phyloP scores from a whole-genome alignment of 108 stramenopile genomes.

The Cyclotella distinguenda region DNA sequence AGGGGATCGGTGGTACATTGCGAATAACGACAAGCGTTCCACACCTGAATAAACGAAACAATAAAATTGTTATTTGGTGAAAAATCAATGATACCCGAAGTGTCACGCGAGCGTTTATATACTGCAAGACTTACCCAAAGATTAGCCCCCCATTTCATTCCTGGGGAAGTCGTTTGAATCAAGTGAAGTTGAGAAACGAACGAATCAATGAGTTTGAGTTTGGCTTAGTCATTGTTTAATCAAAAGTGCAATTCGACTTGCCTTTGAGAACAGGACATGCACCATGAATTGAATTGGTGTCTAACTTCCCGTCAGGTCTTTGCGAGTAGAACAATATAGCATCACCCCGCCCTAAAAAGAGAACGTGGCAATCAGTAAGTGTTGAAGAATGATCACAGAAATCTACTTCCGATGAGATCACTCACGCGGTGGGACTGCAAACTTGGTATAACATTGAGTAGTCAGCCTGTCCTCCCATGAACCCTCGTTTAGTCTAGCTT shows the following conservation, averaged over 20 bases:
- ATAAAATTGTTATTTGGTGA: no score
- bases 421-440: conserved; percentile 41
- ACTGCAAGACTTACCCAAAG: no score
- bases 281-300: conserved; percentile 50
- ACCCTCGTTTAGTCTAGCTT: conserved; percentile 32
- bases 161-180: conserved; percentile 15
- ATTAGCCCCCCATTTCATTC: conserved; percentile 76
- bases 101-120: no score
- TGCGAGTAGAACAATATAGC: conserved; percentile 60
- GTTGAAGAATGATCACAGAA: neutral
- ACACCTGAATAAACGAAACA: no score
- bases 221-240: no score
- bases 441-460: conserved; percentile 31
- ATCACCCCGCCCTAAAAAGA: conserved; percentile 23
- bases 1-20: conserved; percentile 34
- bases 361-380: neutral
- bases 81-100: no score
- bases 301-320: conserved; percentile 46
- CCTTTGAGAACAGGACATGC: conserved; percentile 68
- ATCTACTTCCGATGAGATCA: no score
- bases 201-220: neutral
- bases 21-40: conserved; percentile 61
- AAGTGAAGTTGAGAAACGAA: neutral
- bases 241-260: neutral
- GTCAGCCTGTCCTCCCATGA: conserved; percentile 48